Evolutionary conservation across 2,329 filamentous ascomycete species (phyloP).

Genomic region (Arthrobotrys musiformis): DNA sequence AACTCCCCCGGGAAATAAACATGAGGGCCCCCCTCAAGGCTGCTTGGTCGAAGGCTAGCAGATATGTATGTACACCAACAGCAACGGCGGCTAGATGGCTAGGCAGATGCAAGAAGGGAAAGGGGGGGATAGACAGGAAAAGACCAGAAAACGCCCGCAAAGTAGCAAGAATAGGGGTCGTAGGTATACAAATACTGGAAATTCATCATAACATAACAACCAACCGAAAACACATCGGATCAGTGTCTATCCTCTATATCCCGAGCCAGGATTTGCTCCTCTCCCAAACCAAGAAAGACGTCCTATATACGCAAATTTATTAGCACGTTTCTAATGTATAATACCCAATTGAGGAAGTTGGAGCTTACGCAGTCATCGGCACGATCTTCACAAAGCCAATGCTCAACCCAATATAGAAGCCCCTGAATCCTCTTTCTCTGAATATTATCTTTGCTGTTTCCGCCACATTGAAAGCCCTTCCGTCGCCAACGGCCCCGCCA

Average conservation of each 20-base stretch:
- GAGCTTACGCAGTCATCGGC: conserved; percentile 78
- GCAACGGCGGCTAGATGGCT: background rate
- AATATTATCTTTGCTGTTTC: conserved; percentile 83
- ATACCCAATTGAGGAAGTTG: background rate
- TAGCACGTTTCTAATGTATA: conserved; percentile 25
- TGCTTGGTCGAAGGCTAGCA: background rate
- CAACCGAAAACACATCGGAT: background rate
- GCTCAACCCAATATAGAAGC: conserved; percentile 91
- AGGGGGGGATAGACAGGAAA: background rate
- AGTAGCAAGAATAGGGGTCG: conserved; percentile 3
- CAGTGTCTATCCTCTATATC: conserved; percentile 60
- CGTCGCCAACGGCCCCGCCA: conserved; percentile 90
- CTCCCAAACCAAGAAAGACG: conserved; percentile 76
- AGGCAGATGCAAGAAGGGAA: background rate
- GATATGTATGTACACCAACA: conserved; percentile 1
- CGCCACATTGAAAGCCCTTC: conserved; percentile 77
- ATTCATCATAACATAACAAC: background rate
- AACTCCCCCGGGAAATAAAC: background rate
- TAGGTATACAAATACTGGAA: conserved; percentile 12
- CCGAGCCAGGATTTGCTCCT: conserved; percentile 70
- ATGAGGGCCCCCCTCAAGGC: background rate
- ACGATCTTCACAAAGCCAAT: conserved; percentile 96
- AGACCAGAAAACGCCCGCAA: conserved; percentile 17
- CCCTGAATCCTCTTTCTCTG: conserved; percentile 77
- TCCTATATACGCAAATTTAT: conserved; percentile 59